phyloP scores from a whole-genome alignment of 257 asterid genomes.

The Verbena officinalis region DNA sequence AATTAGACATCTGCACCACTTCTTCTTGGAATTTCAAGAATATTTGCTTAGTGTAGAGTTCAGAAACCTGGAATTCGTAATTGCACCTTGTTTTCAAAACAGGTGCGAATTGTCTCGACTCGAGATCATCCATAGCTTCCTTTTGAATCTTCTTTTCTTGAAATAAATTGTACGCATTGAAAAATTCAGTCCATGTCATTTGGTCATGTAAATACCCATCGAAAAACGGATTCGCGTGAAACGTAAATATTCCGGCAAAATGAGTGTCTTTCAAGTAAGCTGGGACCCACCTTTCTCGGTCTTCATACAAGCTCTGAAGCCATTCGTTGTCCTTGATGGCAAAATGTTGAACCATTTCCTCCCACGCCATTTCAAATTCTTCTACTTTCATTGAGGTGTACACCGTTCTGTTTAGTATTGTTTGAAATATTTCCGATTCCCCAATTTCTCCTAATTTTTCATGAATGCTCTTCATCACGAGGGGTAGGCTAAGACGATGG shows the following conservation, averaged over 20 bases:
- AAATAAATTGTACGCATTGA: conserved; percentile 35
- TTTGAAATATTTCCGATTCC: conserved; percentile 36
- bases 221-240: conserved; percentile 31
- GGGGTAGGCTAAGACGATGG: conserved; percentile 49
- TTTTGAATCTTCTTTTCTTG: conserved; percentile 37
- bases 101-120: conserved; percentile 45
- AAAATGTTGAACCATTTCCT: conserved; percentile 52
- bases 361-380: conserved; percentile 59
- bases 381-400: conserved; percentile 43
- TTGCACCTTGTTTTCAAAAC: conserved; percentile 40
- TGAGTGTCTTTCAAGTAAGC: conserved; percentile 47
- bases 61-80: conserved; percentile 45
- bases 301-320: conserved; percentile 49
- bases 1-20: conserved; percentile 45
- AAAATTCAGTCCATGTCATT: conserved; percentile 40
- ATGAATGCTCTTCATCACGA: conserved; percentile 42
- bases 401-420: conserved; percentile 44
- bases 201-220: conserved; percentile 40
- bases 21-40: conserved; percentile 57
- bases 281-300: conserved; percentile 62
- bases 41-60: conserved; percentile 43
- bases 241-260: conserved; percentile 40
- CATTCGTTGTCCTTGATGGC: conserved; percentile 42
- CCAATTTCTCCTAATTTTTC: conserved; percentile 41
- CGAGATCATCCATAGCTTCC: conserved; percentile 45